Conservation (phyloP, 2,329 filamentous ascomycete species). For the Curvularia lunata region DNA sequence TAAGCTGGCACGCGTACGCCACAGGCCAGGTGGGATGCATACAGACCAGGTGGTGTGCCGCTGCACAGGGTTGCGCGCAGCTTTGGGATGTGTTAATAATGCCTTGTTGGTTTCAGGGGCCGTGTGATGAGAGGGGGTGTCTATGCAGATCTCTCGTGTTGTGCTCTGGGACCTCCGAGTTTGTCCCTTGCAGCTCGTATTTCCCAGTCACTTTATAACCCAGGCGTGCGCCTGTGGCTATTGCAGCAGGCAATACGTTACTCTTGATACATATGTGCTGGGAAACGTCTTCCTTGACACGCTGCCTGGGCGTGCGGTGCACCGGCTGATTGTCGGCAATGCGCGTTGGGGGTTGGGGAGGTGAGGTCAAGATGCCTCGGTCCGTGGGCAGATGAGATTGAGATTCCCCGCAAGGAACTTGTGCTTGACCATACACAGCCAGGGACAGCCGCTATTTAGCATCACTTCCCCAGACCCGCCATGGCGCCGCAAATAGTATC, state of each 20-base stretch:
- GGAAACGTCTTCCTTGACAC: neutral
- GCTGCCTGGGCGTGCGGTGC: neutral
- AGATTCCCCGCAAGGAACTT: conserved; percentile 29
- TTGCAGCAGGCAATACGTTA: neutral
- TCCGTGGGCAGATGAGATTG: conserved; percentile 10
- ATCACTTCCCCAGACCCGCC: conserved; percentile 30
- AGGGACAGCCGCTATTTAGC: conserved; percentile 34
- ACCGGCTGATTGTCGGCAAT: conserved; percentile 1
- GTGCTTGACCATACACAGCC: conserved; percentile 13
- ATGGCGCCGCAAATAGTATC: conserved; percentile 15
- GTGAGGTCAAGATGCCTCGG: conserved; percentile 25
- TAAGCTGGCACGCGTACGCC: neutral
- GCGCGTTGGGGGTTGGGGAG: conserved; percentile 10
- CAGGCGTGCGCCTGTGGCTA: neutral
- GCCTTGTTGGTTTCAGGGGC: neutral
- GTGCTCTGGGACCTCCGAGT: neutral
- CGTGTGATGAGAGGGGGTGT: neutral
- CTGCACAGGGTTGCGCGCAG: neutral
- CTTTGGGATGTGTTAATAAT: neutral
- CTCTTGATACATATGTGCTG: neutral
- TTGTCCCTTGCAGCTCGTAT: neutral
- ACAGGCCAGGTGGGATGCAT: neutral
- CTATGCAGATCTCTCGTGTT: neutral
- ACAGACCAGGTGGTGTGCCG: neutral
- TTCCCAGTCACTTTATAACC: neutral